Evolutionary conservation across 164 flowering plant species (phyloP), one percentile per base, ranked within the genome.

Genomic region (Hamamelis virginiana): DNA sequence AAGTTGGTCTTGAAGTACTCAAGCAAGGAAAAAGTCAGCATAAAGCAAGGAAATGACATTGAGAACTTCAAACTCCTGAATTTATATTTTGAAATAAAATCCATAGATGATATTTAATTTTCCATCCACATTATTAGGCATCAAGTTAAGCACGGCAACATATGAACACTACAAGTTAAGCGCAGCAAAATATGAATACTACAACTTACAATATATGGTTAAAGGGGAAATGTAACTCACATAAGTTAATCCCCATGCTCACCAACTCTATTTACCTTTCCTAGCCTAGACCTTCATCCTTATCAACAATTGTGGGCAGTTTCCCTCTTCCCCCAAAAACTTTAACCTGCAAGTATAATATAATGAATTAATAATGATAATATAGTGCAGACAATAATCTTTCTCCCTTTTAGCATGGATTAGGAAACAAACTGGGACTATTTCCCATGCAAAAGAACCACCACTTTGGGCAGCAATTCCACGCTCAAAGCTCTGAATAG

Each of bases 291-390:
- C n/a, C n/a, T n/a, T n/a, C n/a, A n/a, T n/a, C n/a, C n/a, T n/a
- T 86, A 47, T 86, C 85, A 53, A 91, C 75, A 72, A 81, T 33
- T 46, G 74, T 64, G 11, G 87, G 75, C 61, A 87, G 82, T 65
- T 75, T 87, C 71, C 97, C 94, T 74, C 92, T 73, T 47, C 89
- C 97, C 11, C 77, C 80, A 67, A 88, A 76, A 72, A 91, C 77
- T 82, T 81, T 86, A 72, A 90, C 91, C 96, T 90, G 76, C 75
- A 79, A 5, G 55, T 4, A 26, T 44, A 26, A 71, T 18, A 66
- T 8, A 11, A 66, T 46, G 19, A 28, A 53, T 45, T 51, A 53
- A 62, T 5, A 62, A 60, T 22, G 48, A 71, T 44, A 22, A 15
- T 25, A 5, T 26, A 46, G 13, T 6, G 16, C 43, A 14, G 16